Percentiles rank a stretch among this genome's conserved stretches.
phyloP scores from a whole-genome alignment of 2,329 filamentous ascomycete genomes.

The Cryphonectria nitschkei region DNA sequence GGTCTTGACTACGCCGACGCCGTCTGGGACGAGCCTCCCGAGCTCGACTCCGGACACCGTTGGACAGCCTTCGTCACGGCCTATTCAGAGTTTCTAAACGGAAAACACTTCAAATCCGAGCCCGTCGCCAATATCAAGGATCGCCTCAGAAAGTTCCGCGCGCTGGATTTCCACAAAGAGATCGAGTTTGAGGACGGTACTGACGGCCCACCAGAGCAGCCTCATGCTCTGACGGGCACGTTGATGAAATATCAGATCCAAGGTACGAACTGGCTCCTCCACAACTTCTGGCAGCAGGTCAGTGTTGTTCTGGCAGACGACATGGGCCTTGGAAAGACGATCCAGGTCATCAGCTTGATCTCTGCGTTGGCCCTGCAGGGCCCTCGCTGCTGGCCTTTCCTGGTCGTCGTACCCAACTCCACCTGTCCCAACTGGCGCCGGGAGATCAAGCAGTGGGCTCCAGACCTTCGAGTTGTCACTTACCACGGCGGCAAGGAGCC shows the following conservation, averaged over 20 bases:
- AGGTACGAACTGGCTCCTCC: constrained; percentile 92
- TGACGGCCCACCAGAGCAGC: constrained; percentile 56
- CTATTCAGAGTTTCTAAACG: constrained; percentile 83
- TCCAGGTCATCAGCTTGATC: constrained; percentile 86
- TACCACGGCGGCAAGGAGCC: constrained; percentile 81
- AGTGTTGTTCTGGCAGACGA: constrained; percentile 95
- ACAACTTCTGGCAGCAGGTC: constrained; percentile 79
- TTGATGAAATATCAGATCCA: constrained; percentile 94
- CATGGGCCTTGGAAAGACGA: constrained; percentile 97
- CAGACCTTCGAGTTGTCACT: constrained; percentile 82
- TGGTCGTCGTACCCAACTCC: constrained; percentile 91
- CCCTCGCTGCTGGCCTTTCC: constrained; percentile 85
- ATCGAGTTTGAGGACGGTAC: constrained; percentile 59
- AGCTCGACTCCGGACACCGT: constrained; percentile 62
- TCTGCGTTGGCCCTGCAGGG: constrained; percentile 69
- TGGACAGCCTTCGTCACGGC: constrained; percentile 82
- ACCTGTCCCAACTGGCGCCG: constrained; percentile 98
- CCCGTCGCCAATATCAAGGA: constrained; percentile 64
- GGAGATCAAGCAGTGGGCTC: constrained; percentile 93
- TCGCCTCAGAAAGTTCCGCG: constrained; percentile 70
- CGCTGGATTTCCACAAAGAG: constrained; percentile 60
- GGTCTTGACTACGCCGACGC: constrained; percentile 88
- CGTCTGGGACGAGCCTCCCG: constrained; percentile 85
- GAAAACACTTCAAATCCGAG: constrained; percentile 68
- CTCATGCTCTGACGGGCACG: constrained; percentile 75